phyloP scores from a whole-genome alignment of 208 protist species.

The Crithidia acanthocephali region DNA sequence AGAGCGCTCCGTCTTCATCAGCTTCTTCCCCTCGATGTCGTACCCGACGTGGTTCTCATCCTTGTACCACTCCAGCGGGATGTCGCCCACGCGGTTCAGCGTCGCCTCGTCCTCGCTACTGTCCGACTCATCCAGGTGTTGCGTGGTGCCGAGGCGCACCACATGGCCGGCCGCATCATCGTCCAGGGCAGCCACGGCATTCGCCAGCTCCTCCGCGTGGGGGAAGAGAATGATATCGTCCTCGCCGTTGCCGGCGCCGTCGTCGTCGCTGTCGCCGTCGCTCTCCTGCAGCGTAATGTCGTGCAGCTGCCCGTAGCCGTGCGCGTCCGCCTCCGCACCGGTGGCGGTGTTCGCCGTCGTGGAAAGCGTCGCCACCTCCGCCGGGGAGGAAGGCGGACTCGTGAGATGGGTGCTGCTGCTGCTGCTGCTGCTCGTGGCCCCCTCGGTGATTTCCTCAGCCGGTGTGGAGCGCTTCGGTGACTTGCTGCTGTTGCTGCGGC shows the following conservation, averaged over 20 bases:
- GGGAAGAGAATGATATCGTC: slow-evolving; percentile 83
- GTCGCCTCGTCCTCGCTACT: slow-evolving; percentile 91
- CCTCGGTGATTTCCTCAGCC: background rate
- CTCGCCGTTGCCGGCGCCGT: slow-evolving; percentile 24
- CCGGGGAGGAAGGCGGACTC: background rate
- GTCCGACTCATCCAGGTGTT: slow-evolving; percentile 85
- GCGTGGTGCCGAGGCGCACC: slow-evolving; percentile 73
- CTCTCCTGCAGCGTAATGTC: slow-evolving; percentile 82
- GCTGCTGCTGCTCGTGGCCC: slow-evolving; percentile 27
- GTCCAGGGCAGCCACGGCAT: background rate
- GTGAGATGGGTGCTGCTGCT: background rate
- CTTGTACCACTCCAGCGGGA: slow-evolving; percentile 96
- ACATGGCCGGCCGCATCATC: slow-evolving; percentile 29
- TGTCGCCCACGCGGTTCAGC: slow-evolving; percentile 93
- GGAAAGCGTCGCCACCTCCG: slow-evolving; percentile 1
- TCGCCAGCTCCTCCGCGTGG: slow-evolving; percentile 68
- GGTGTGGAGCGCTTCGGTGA: slow-evolving; percentile 7
- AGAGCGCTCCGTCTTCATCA: slow-evolving; percentile 88
- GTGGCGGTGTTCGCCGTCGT: slow-evolving; percentile 1
- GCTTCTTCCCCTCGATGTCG: slow-evolving; percentile 91
- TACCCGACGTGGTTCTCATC: slow-evolving; percentile 94
- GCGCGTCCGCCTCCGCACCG: slow-evolving; percentile 12
- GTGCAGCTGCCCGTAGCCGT: slow-evolving; percentile 46
- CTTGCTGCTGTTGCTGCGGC: background rate
- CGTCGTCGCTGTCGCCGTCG: slow-evolving; percentile 39